Evolutionary conservation across 305 asterid species (phyloP).

Genomic region (Solanum hybrid): DNA sequence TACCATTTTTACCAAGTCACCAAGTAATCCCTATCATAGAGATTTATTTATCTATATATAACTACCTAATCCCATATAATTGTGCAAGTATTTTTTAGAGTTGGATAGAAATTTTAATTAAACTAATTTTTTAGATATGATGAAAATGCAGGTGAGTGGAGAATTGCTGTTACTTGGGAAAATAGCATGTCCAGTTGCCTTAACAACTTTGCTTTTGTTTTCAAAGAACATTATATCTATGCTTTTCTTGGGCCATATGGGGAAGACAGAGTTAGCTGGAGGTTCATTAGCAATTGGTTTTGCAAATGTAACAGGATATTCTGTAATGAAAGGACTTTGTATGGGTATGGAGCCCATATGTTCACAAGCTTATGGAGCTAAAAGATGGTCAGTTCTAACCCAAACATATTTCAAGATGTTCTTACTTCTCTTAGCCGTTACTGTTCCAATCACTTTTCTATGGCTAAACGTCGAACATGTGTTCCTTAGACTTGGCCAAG

Average conservation of each 20-base stretch:
- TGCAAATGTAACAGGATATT: conserved; percentile 70
- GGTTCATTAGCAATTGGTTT: conserved; percentile 76
- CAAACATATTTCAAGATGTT: conserved; percentile 57
- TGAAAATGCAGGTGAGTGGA: conserved; percentile 33
- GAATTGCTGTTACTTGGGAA: conserved; percentile 39
- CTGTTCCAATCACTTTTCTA: conserved; percentile 48
- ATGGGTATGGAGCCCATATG: conserved; percentile 88
- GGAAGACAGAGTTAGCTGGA: conserved; percentile 61
- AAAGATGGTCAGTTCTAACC: conserved; percentile 39
- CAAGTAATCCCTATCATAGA: neutral
- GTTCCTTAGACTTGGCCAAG: conserved; percentile 55
- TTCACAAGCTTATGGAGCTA: conserved; percentile 78
- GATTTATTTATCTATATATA: neutral
- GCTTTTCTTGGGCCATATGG: conserved; percentile 79
- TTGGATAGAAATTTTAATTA: neutral
- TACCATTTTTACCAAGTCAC: neutral
- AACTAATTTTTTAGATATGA: neutral
- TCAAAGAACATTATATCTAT: conserved; percentile 75
- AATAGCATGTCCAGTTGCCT: conserved; percentile 66
- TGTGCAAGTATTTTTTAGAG: neutral
- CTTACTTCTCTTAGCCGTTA: conserved; percentile 48
- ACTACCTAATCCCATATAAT: neutral
- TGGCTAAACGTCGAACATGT: conserved; percentile 61
- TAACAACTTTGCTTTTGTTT: conserved; percentile 50
- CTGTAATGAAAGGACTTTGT: conserved; percentile 72